Conservation (phyloP, 2,329 filamentous ascomycete genomes). For the Hirsutella rhossiliensis region DNA sequence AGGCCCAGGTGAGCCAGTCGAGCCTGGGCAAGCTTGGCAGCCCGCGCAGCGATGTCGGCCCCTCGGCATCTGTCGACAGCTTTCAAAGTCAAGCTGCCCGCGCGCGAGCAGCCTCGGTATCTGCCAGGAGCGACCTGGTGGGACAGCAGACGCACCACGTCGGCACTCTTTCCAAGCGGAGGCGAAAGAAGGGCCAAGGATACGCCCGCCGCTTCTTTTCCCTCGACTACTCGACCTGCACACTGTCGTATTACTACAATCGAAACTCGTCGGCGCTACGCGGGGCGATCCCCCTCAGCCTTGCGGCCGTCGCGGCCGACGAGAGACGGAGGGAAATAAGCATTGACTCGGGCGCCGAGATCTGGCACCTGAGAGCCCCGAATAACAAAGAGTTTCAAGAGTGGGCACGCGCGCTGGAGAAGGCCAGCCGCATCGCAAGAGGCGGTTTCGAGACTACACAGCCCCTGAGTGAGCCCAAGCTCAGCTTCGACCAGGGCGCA, state of each 20-base stretch:
- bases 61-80: constrained; percentile 48
- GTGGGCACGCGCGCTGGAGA: constrained; percentile 79
- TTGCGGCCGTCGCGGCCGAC: constrained; percentile 85
- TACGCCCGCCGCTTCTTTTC: constrained; percentile 93
- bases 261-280: constrained; percentile 84
- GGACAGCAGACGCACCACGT: constrained; percentile 55
- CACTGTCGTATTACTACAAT: constrained; percentile 92
- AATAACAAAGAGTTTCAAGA: constrained; percentile 76
- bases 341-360: constrained; percentile 91
- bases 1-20: constrained; percentile 30
- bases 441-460: constrained; percentile 30
- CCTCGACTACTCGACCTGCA: constrained; percentile 86
- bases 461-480: constrained; percentile 12
- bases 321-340: constrained; percentile 83
- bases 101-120: constrained; percentile 34
- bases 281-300: constrained; percentile 80
- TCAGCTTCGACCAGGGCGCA: constrained; percentile 15
- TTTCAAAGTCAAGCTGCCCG: constrained; percentile 37
- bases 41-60: constrained; percentile 29
- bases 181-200: constrained; percentile 86
- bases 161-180: constrained; percentile 76
- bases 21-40: constrained; percentile 38
- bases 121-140: constrained; percentile 38
- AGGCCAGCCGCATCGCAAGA: constrained; percentile 56
- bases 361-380: constrained; percentile 84